phyloP scores from a whole-genome alignment of 2,329 filamentous ascomycete genomes.

The Colletotrichum orbiculare region DNA sequence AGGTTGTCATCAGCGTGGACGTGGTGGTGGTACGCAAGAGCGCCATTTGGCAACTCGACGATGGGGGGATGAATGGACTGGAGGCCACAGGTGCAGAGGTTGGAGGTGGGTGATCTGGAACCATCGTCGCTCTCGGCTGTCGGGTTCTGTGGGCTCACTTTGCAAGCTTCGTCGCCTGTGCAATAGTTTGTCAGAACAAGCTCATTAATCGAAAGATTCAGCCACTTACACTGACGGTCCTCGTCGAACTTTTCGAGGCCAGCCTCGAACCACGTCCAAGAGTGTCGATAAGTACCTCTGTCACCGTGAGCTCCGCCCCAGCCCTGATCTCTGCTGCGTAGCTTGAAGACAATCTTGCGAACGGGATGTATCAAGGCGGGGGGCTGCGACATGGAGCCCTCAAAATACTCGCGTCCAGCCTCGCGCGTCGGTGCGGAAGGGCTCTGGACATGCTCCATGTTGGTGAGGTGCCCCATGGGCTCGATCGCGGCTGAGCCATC shows the following conservation, averaged over 20 bases:
- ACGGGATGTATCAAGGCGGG: slow-evolving; percentile 58
- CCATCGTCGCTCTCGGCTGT: not conserved
- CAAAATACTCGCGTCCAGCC: slow-evolving; percentile 43
- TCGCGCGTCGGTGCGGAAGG: slow-evolving; percentile 12
- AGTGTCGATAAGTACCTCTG: slow-evolving; percentile 55
- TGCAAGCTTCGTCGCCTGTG: slow-evolving; percentile 28
- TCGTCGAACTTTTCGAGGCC: slow-evolving; percentile 67
- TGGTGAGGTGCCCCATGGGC: slow-evolving; percentile 17
- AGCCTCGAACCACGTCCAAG: slow-evolving; percentile 73
- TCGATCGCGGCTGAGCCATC: slow-evolving; percentile 20
- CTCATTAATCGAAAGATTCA: accelerated
- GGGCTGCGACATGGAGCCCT: slow-evolving; percentile 43
- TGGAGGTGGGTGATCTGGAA: slow-evolving; percentile 29
- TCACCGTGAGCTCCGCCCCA: slow-evolving; percentile 52
- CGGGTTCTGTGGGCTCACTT: not conserved
- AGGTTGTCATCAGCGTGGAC: slow-evolving; percentile 49
- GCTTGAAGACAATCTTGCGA: slow-evolving; percentile 70
- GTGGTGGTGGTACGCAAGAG: slow-evolving; percentile 50
- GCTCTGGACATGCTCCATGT: slow-evolving; percentile 11
- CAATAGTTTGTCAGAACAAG: not conserved
- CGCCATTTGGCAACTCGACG: slow-evolving; percentile 23
- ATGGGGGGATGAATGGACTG: slow-evolving; percentile 50
- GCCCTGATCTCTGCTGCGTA: slow-evolving; percentile 69
- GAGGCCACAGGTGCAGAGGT: slow-evolving; percentile 48
- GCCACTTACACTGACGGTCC: slow-evolving; percentile 41